Evolutionary conservation across 129 eudicot species (phyloP).

Genomic region (Pulicaria dysenterica): DNA sequence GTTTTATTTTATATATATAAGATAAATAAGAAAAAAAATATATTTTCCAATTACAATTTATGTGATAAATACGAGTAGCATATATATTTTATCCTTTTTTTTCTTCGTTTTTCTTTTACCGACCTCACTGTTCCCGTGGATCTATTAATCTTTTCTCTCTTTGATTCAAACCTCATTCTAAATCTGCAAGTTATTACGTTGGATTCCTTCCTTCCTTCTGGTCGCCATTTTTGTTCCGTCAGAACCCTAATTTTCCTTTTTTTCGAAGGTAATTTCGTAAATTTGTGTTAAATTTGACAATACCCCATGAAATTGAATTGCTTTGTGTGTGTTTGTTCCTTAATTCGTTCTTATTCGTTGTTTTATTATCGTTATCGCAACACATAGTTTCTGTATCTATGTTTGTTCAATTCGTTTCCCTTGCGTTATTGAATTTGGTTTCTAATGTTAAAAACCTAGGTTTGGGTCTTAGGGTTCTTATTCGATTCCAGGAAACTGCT

Average conservation of each 20-base stretch:
- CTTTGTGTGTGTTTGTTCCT: background rate
- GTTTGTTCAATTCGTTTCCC: background rate
- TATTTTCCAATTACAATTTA: no score
- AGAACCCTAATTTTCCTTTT: constrained; percentile 26
- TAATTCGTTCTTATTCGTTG: constrained; percentile 10
- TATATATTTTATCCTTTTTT: background rate
- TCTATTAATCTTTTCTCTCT: constrained; percentile 11
- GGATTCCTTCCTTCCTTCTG: constrained; percentile 15
- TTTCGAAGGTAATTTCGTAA: constrained; percentile 24
- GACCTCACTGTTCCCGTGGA: constrained; percentile 20
- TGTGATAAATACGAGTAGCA: no score
- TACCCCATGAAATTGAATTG: background rate
- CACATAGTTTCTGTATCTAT: background rate
- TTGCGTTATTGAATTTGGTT: background rate
- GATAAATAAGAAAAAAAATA: no score
- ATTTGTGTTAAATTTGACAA: background rate
- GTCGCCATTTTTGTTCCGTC: constrained; percentile 25
- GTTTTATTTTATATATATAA: no score
- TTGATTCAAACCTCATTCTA: constrained; percentile 16
- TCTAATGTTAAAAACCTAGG: constrained; percentile 14
- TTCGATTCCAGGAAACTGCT: constrained; percentile 7
- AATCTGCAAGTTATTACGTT: constrained; percentile 17
- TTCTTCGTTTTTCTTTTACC: constrained; percentile 10
- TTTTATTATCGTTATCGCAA: constrained; percentile 9
- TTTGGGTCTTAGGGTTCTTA: constrained; percentile 30